Base-by-base conservation (phyloP, 768 basidiomycete species). In the Pisolithus albus region DNA sequence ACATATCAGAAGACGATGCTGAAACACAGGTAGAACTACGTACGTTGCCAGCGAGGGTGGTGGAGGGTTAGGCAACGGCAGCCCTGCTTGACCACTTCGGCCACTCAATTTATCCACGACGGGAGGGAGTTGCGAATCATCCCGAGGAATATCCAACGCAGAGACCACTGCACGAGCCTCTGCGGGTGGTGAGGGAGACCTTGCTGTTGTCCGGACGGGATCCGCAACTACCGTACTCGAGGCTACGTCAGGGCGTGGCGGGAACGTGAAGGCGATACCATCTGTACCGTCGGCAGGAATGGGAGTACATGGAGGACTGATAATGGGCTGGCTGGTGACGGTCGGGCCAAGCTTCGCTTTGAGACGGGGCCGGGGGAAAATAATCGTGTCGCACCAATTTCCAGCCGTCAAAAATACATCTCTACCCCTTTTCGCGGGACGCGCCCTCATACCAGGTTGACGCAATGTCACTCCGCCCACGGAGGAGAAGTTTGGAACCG, bases 381-480 rank as follows among this genome's bases (percentile, higher is more conserved):
- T 65, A 8, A 90, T 59, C 0, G 86, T 87, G 56, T 90, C 86
- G 66, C 88, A 91, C 86, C 87, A 88, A 16, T 83, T 82, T 67
- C 89, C 86, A 0, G 86, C 79, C 2, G 82, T 79, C 2, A 88
- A 60, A 85, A 84, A 88, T 6, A 81, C 72, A 28, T 86, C 82
- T 55, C 73, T 79, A 11, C 71, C 71, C 59, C 74, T 80, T 23
- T 69, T 56, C 39, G 64, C 54, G 45, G 51, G 51, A 1, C 49
- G 54, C n/a, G 56, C 58, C 26, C 60, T 56, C 52, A 61, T 65
- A 28, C 51, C 19, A 15, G 49, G 5, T 2, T 59, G 57, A 37
- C 54, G 54, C 8, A 46, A 30, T 15, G 55, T 54, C 24, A 23
- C 50, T 6, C 51, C 42, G 15, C 58, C 30, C 37, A 50, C 16